Percentiles rank a stretch among this genome's conserved stretches.
phyloP scores from a whole-genome alignment of 345 rosid genomes.

The Citrus mangshanensis region DNA sequence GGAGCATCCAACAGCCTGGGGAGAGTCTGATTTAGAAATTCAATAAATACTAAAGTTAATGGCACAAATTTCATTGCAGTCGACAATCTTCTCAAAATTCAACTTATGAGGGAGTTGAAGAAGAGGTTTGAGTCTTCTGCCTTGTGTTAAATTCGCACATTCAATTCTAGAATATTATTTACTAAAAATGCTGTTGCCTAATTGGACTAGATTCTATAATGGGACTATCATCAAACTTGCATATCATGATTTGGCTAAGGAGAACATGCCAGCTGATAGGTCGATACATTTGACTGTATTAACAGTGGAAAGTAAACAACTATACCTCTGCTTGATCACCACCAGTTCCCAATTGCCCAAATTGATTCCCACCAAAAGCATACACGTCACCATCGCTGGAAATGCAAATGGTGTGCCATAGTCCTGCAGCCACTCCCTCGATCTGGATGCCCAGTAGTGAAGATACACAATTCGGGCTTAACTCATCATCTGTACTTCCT shows the following conservation, averaged over 20 bases:
- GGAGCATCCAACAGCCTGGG: conserved; percentile 92
- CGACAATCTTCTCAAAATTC: not conserved
- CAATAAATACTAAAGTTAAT: conserved; percentile 20
- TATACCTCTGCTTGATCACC: conserved; percentile 94
- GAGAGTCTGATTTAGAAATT: conserved; percentile 54
- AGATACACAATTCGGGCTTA: conserved; percentile 85
- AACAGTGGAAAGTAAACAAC: not conserved
- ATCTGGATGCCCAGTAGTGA: conserved; percentile 80
- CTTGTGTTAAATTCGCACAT: not conserved
- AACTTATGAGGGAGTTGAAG: not conserved
- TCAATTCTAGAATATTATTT: not conserved
- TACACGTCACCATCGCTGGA: conserved; percentile 90
- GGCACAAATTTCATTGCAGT: not conserved
- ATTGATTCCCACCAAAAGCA: conserved; percentile 96
- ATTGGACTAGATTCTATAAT: not conserved
- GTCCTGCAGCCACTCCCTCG: conserved; percentile 78
- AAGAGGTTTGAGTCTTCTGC: not conserved
- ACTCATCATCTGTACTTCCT: conserved; percentile 92
- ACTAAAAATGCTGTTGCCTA: not conserved
- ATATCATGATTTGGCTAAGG: not conserved
- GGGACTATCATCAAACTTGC: not conserved
- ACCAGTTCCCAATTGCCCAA: conserved; percentile 98
- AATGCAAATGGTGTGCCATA: conserved; percentile 92
- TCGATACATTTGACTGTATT: not conserved
- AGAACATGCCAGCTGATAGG: not conserved